phyloP scores from a whole-genome alignment of 176 grass and related monocot species.

The Hordeum marinum region DNA sequence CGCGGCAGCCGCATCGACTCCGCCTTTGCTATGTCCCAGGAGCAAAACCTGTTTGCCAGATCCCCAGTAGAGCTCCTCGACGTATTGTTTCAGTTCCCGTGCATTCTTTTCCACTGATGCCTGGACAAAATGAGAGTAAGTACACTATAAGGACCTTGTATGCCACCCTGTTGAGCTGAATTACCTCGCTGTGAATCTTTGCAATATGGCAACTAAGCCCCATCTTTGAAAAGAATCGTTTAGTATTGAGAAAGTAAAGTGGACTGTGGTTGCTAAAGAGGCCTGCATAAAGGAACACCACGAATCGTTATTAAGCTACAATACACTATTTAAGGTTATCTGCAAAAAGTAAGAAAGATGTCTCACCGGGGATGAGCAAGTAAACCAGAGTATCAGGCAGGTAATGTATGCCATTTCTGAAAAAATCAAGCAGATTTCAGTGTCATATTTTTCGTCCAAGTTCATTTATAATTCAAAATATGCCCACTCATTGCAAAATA shows the following conservation, averaged over 20 bases:
- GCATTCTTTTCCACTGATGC: conserved; percentile 82
- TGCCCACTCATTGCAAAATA: no score
- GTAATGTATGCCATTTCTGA: conserved; percentile 79
- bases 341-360: conserved; percentile 13
- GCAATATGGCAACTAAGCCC: conserved; percentile 89
- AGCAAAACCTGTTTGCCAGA: conserved; percentile 81
- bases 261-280: conserved; percentile 96
- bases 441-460: no score
- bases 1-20: conserved; percentile 77
- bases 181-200: conserved; percentile 94
- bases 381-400: conserved; percentile 79
- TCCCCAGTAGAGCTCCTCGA: conserved; percentile 85
- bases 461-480: no score
- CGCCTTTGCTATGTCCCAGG: conserved; percentile 88
- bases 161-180: neutral
- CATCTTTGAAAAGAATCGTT: conserved; percentile 85
- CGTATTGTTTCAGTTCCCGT: conserved; percentile 80
- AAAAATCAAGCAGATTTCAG: conserved; percentile 18
- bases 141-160: neutral
- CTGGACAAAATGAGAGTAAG: conserved; percentile 33
- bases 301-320: neutral
- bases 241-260: conserved; percentile 83
- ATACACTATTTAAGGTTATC: neutral
- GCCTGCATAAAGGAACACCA: conserved; percentile 32
- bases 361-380: conserved; percentile 89